Conservation (phyloP, 371 early-diverging fungal genomes). For the Haplosporangium sp. region DNA sequence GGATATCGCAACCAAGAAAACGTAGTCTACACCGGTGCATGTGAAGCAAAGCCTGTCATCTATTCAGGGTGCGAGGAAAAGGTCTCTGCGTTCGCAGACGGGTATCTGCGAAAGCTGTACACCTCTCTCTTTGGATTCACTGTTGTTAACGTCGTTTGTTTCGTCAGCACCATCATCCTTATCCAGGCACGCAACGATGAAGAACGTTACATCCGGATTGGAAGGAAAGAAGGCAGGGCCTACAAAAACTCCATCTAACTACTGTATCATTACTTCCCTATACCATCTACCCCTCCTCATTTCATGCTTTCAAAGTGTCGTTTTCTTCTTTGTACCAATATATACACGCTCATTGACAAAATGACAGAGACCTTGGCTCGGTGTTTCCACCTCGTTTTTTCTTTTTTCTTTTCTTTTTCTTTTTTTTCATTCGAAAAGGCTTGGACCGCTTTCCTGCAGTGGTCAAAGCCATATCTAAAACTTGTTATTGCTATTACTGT, state of each 20-base stretch:
- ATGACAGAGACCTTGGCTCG: too few relatives aligned
- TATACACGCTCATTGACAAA: neutral
- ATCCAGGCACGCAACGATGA: constrained; percentile 57
- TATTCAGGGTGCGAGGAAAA: constrained; percentile 52
- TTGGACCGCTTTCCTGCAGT: neutral
- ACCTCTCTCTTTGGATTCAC: constrained; percentile 58
- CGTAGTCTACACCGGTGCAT: constrained; percentile 17
- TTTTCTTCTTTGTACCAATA: too few relatives aligned
- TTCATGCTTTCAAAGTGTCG: too few relatives aligned
- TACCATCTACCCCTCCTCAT: too few relatives aligned
- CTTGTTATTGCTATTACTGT: neutral
- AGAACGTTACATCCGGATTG: constrained; percentile 56
- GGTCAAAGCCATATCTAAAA: neutral
- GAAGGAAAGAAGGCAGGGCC: constrained; percentile 51
- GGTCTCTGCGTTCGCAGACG: constrained; percentile 45
- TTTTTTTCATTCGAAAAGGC: too few relatives aligned
- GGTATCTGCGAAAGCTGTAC: constrained; percentile 46
- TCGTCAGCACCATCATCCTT: constrained; percentile 51
- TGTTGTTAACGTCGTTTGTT: constrained; percentile 45
- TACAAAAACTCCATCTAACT: constrained; percentile 43
- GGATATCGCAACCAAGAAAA: constrained; percentile 22
- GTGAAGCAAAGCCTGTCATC: neutral
- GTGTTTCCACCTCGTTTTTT: too few relatives aligned
- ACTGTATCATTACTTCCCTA: neutral
- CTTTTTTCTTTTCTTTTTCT: neutral